Evolutionary conservation across 202 grass and related monocot species (phyloP).

Genomic region (Setaria viridis): DNA sequence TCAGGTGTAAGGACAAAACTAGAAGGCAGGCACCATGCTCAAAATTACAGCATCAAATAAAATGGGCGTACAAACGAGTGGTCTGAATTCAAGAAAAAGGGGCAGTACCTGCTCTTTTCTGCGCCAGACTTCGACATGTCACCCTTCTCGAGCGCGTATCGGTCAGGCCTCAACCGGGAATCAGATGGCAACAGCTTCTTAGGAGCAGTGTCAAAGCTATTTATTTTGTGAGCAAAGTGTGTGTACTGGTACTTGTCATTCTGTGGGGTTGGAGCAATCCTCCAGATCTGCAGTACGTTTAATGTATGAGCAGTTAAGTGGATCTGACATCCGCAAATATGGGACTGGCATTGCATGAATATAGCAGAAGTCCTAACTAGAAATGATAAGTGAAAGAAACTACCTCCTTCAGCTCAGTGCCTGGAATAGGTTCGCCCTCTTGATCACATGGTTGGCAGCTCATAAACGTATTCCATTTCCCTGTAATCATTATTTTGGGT

Average conservation of each 20-base stretch:
- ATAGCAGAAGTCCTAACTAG: not conserved
- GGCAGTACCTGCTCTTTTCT: conserved; percentile 81
- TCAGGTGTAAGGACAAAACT: conserved; percentile 12
- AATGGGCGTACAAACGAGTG: not conserved
- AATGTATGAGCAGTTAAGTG: conserved; percentile 30
- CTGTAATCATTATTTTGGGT: conserved; percentile 91
- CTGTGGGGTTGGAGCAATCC: conserved; percentile 64
- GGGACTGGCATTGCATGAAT: not conserved
- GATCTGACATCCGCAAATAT: conserved; percentile 17
- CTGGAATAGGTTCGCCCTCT: conserved; percentile 93
- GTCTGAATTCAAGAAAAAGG: not conserved
- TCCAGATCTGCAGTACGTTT: conserved; percentile 69
- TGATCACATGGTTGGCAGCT: conserved; percentile 91
- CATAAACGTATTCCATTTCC: conserved; percentile 89
- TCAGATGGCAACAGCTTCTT: conserved; percentile 89
- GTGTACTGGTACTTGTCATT: conserved; percentile 94
- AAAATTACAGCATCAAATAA: not conserved
- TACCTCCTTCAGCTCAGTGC: conserved; percentile 79
- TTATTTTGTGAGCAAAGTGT: conserved; percentile 90
- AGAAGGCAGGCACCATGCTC: not conserved
- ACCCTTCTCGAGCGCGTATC: conserved; percentile 91
- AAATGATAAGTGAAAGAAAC: conserved; percentile 21
- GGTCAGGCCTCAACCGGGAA: conserved; percentile 86
- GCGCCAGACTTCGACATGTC: conserved; percentile 85
- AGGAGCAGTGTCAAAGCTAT: conserved; percentile 87